Percentiles rank a stretch among this genome's conserved stretches.
phyloP scores from a whole-genome alignment of 2,329 filamentous ascomycete genomes.

The Colletotrichum sp. region DNA sequence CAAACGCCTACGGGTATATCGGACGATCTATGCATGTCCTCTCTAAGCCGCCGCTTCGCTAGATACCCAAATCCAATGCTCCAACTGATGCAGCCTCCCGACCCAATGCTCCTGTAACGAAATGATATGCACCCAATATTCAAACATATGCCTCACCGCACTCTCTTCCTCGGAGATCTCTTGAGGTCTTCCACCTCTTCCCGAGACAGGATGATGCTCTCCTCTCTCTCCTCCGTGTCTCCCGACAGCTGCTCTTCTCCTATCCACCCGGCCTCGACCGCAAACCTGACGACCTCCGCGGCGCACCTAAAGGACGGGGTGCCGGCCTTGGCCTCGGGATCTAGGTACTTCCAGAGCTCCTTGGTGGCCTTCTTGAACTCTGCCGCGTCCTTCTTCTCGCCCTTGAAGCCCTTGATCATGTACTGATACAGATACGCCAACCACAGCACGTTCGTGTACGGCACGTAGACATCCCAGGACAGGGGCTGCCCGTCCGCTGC shows the following conservation, averaged over 20 bases:
- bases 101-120: not conserved
- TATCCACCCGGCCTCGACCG: constrained; percentile 64
- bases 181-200: constrained; percentile 28
- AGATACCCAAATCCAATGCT: not conserved
- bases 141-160: not conserved
- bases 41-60: not conserved
- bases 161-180: not conserved
- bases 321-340: constrained; percentile 52
- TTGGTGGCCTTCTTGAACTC: constrained; percentile 52
- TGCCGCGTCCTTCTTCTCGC: constrained; percentile 49
- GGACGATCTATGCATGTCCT: not conserved
- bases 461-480: constrained; percentile 59
- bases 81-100: not conserved
- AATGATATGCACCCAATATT: not conserved
- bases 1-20: not conserved
- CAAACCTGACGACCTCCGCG: constrained; percentile 61
- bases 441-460: constrained; percentile 72
- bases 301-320: constrained; percentile 60
- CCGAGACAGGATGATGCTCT: constrained; percentile 43
- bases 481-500: constrained; percentile 46
- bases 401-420: constrained; percentile 50
- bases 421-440: constrained; percentile 66
- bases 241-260: constrained; percentile 56
- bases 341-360: constrained; percentile 59
- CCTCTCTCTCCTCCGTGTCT: constrained; percentile 35